These are phyloP conservation scores for Guadua angustifolia DNA, from an alignment of 176 grass and related monocot genomes.

Conservation along the genomic window DNA sequence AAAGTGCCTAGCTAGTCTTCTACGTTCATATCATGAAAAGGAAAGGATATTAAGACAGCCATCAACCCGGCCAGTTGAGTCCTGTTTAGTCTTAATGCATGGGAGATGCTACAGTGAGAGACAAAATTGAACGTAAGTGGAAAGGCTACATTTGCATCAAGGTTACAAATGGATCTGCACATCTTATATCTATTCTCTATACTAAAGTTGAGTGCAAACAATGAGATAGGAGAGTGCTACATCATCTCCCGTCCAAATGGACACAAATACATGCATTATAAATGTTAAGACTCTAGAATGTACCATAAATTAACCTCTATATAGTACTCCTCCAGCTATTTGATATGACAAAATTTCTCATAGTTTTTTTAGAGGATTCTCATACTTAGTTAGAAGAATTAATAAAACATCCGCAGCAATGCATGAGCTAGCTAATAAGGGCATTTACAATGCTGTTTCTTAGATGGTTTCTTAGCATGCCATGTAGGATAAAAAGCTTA, in stretches of 20 bases:
- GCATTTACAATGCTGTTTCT: too few species aligned
- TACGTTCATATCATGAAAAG: not conserved
- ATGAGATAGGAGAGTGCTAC: not conserved
- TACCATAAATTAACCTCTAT: not conserved
- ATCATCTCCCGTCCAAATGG: not conserved
- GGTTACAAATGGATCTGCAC: not conserved
- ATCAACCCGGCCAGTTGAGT: not conserved
- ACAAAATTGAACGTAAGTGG: too few species aligned
- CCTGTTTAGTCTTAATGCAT: not conserved
- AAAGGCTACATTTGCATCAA: too few species aligned
- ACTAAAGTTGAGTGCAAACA: not conserved
- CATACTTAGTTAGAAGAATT: too few species aligned
- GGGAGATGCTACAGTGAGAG: not conserved
- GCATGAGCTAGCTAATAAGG: too few species aligned
- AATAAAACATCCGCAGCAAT: too few species aligned
- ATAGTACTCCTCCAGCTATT: not conserved
- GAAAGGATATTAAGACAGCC: not conserved
- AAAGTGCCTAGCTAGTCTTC: not conserved
- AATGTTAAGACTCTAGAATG: not conserved
- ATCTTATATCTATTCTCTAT: not conserved
- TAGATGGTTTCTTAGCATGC: too few species aligned
- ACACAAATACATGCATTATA: not conserved
- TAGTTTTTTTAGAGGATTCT: too few species aligned
- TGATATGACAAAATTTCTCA: too few species aligned
- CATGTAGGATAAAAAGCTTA: too few species aligned